A percentile compares a stretch with the other conserved stretches of the same genome.
Conservation (phyloP, 805 yeast genomes). For the Spathaspora arborariae region DNA sequence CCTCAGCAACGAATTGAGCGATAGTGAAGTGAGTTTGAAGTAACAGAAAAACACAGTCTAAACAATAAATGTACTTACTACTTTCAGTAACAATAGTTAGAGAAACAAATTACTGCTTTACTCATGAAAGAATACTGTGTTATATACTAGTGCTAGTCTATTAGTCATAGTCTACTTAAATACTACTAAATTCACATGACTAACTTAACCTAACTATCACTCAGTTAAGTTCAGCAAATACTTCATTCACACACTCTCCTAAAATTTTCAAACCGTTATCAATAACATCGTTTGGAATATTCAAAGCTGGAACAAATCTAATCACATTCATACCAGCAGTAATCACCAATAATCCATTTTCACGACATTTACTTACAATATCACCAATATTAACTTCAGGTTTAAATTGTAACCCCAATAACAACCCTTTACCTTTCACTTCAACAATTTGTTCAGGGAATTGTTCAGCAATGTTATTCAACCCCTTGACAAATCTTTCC, state of each 20-base stretch:
- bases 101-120: no score
- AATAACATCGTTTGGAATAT: constrained; percentile 67
- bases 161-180: no score
- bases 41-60: no score
- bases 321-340: constrained; percentile 92
- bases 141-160: no score
- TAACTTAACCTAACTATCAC: no score
- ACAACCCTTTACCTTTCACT: constrained; percentile 84
- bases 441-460: constrained; percentile 61
- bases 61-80: no score
- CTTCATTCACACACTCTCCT: constrained; percentile 46
- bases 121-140: no score
- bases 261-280: constrained; percentile 70
- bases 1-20: no score
- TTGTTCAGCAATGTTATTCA: constrained; percentile 47
- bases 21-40: no score
- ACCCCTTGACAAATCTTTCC: constrained; percentile 47
- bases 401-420: constrained; percentile 76
- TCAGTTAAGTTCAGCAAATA: background rate
- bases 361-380: constrained; percentile 68
- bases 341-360: constrained; percentile 76
- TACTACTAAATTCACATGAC: no score
- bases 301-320: constrained; percentile 89
- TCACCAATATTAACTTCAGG: constrained; percentile 52
- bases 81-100: no score